A percentile compares a stretch with the other conserved stretches of the same genome.
These are phyloP conservation scores for Candida argentea DNA, from an alignment of 805 yeast genomes.

Conservation along the genomic window DNA sequence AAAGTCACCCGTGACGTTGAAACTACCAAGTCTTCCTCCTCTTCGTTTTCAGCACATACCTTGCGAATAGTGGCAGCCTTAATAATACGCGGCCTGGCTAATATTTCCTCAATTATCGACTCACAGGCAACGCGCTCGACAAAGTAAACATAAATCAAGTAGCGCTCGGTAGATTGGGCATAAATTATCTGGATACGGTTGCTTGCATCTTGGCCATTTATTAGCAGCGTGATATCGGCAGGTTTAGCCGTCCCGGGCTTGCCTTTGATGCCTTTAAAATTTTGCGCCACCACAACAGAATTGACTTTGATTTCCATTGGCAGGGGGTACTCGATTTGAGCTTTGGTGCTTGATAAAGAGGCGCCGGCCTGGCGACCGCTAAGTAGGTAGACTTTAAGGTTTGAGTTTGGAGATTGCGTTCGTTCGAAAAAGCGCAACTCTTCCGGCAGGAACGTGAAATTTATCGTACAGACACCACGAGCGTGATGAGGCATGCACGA, in stretches of 20 bases:
- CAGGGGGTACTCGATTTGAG: slow-evolving; percentile 52
- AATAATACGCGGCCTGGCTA: slow-evolving; percentile 41
- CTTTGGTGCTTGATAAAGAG: slow-evolving; percentile 17
- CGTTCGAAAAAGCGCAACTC: slow-evolving; percentile 32
- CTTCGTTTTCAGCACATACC: slow-evolving; percentile 28
- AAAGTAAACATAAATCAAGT: slow-evolving; percentile 45
- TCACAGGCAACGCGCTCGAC: slow-evolving; percentile 32
- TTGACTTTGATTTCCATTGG: slow-evolving; percentile 64
- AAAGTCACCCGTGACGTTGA: slow-evolving; percentile 58
- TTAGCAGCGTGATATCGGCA: slow-evolving; percentile 55
- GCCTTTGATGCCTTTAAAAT: slow-evolving; percentile 60
- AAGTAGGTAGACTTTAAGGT: slow-evolving; percentile 37
- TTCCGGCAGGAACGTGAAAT: slow-evolving; percentile 32
- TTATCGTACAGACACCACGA: slow-evolving; percentile 20
- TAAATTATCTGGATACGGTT: slow-evolving; percentile 46
- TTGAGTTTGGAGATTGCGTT: slow-evolving; percentile 4
- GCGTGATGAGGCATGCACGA: slow-evolving; percentile 37
- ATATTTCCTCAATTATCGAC: slow-evolving; percentile 10
- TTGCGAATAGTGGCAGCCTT: slow-evolving; percentile 39
- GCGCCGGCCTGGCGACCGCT: slow-evolving; percentile 34
- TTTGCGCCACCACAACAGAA: slow-evolving; percentile 31
- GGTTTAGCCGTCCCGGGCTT: slow-evolving; percentile 74
- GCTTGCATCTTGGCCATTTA: slow-evolving; percentile 17
- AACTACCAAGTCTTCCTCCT: slow-evolving; percentile 62
- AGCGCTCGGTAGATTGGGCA: slow-evolving; percentile 45